Base-by-base conservation (phyloP, 192 early-diverging fungal species). In the Entomortierella parvispora region DNA sequence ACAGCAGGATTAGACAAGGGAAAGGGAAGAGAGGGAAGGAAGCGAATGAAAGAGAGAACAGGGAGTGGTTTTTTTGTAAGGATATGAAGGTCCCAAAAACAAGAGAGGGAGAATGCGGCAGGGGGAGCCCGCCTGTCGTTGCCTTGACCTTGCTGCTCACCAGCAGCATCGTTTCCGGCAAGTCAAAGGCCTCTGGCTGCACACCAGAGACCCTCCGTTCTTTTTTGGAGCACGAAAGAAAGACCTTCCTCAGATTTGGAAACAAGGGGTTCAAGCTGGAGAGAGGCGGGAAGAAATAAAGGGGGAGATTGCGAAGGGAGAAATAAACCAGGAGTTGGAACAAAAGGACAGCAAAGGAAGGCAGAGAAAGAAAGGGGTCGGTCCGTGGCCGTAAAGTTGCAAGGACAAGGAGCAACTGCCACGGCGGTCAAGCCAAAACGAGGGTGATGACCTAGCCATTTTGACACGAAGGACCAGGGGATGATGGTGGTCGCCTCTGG, bases 211-310 rank as follows among this genome's bases (percentile, higher is more conserved):
- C 18, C 17, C 8, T 20, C 28, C 20, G 22, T 31, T 40, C 42
- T 40, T 33, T 17, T 20, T 40, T 11, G 31, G 12, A 4, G 25
- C 28, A 48, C 26, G 28, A 51, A 20, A 37, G 22, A 50, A 62
- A 44, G 31, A 54, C 54, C 17, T 2, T 17, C 3, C 32, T 25
- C 26, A 12, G 23, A 20, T 45, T 48, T 51, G 48, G 61, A 59
- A 69, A 46, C 67, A 69, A 69, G 67, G 67, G 67, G 58, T 59
- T 37, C 26, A 69, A 60, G 49, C 48, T 58, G 59, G 37, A 69
- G 60, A 54, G 58, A 57, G 48, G 66, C 4, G 65, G 20, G 47
- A 51, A 49, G 34, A 32, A 40, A 33, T 25, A 70, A 58, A 47
- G 51, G 47, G 26, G 40, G 51, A 45, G 28, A 43, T 14, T 8